Conservation (phyloP, 169 alveolate genomes). For the Cryptosporidium bovis region DNA sequence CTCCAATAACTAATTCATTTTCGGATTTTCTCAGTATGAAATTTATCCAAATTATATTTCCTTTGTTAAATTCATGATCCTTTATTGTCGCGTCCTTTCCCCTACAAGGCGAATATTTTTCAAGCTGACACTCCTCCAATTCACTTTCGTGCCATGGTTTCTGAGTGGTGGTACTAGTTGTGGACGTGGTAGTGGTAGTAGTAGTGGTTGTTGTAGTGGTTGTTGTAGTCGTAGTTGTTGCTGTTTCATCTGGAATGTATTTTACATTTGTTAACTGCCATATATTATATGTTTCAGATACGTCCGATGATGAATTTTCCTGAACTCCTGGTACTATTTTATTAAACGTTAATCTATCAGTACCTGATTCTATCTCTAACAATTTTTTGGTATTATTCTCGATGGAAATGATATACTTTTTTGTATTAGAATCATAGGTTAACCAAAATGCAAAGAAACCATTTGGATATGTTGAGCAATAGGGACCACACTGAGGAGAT, state of each 20-base stretch:
- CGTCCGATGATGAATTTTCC: not conserved
- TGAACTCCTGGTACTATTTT: constrained; percentile 24
- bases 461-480: constrained; percentile 50
- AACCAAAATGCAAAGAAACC: constrained; percentile 64
- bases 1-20: not conserved
- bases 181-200: constrained; percentile 46
- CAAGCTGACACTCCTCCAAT: constrained; percentile 21
- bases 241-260: constrained; percentile 14
- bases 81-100: constrained; percentile 14
- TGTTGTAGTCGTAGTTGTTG: constrained; percentile 21
- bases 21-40: not conserved
- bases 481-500: constrained; percentile 62
- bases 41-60: constrained; percentile 34
- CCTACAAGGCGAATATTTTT: constrained; percentile 25
- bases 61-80: constrained; percentile 13
- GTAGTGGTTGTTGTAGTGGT: constrained; percentile 22
- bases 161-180: not conserved
- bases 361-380: constrained; percentile 21
- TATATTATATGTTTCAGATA: not conserved
- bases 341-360: constrained; percentile 7
- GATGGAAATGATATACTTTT: constrained; percentile 3
- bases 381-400: constrained; percentile 40
- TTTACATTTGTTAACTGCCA: constrained; percentile 35
- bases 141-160: constrained; percentile 42
- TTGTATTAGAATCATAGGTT: constrained; percentile 9